Evolutionary conservation across 306 rosid genomes (phyloP), one percentile per base, ranked within the genome.

Genomic region (Vachellia collinsii): DNA sequence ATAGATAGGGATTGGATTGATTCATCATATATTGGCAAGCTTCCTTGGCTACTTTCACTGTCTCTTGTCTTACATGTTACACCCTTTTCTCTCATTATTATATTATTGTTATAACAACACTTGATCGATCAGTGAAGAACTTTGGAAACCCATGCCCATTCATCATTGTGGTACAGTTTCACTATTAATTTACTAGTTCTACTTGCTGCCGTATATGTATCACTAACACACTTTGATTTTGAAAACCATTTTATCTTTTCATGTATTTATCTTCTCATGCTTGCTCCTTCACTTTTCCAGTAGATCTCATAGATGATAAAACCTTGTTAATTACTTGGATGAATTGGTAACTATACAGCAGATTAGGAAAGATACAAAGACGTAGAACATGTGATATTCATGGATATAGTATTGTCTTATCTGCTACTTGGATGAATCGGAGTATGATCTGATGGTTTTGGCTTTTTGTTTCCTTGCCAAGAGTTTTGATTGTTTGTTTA

Each of bases 41-140:
- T 69, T 83, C 90, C 61, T 41, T 6, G 91, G 93, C 91, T 88
- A 14, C 3, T 82, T 82, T 85, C 83, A 86, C 86, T 83, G 96
- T 82, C 88, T 83, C 93, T 89, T 85, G n/a, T 86, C 89, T 88
- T 83, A 89, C 96, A 91, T 89, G 85, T 79, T 54, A 86, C 80
- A 82, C 80, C 84, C 83, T 85, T 89, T 81, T 23, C 90, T 91
- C 89, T 91, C 23, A 66, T 37, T 34, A 6, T 51, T 11, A 46
- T 4, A 11, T 46, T 12, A 13, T 47, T 12, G 12, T 47, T 47
- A 16, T 12, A 13, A 47, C 51, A 13, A 12, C 46, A 42, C 46
- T 42, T 42, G 46, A 12, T 11, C 17, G 4, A 3, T 4, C 44
- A 4, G 6, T 47, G 53, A 13, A 3, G 4, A 8, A 13, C 20